Base-by-base conservation (phyloP, 768 basidiomycete genomes). In the Coprinopsis sp. region DNA sequence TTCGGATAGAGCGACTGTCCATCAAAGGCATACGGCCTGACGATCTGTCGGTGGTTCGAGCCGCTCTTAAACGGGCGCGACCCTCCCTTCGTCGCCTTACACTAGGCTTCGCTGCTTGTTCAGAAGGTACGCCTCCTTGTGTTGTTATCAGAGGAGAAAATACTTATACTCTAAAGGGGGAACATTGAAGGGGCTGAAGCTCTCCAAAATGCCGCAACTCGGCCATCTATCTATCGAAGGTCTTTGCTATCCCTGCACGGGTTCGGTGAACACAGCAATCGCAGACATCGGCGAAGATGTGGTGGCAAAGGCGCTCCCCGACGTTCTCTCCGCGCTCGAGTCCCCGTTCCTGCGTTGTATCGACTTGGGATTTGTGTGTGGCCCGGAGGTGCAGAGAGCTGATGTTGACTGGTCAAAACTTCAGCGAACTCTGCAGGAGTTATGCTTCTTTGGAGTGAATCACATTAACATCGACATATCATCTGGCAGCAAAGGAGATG, bases 301-400 rank as follows among this genome's bases (percentile, higher is more conserved):
- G n/a, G n/a, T n/a, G n/a, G n/a, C n/a, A n/a, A n/a, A n/a, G n/a
- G n/a, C n/a, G 25, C 51, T 63, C 10, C 38, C 56, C 3, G 12
- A 4, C 6, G 45, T 61, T 25, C 55, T 64, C 7, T 37, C 49
- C 11, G 47, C 52, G 14, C 49, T 64, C 39, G 62, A 64, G 30
- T 60, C 62, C 1, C 55, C 60, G 3, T 64, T 58, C 47, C 53
- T 64, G 28, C 51, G 54, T 28, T 30, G 50, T 19, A 27, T 64
- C 22, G 46, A 56, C 3, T 36, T 60, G 22, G 34, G 41, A 54
- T 4, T 38, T 58, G 19, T 30, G 42, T 2, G 51, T 60, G 37
- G 24, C 18, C 16, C 37, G 57, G 18, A 34, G 41, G 1, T 4
- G 6, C 11, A 37, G 37, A 14, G 51, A 37, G 30, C 10, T 8